Base-by-base conservation (phyloP, 2,329 filamentous ascomycete species). In the Fusarium setosum region DNA sequence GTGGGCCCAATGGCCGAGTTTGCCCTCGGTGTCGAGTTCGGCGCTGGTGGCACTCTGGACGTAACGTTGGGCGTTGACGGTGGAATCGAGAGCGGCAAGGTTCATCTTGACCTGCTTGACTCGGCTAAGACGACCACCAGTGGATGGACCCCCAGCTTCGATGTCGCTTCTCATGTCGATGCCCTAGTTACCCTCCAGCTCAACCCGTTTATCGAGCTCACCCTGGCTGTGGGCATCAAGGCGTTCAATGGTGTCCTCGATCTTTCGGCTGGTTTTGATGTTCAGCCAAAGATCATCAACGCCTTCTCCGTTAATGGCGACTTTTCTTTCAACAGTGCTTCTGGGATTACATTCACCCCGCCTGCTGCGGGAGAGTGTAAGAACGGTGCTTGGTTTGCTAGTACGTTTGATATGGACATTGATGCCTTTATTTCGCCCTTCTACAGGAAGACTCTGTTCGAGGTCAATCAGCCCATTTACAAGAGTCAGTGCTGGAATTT, bases 1-100 rank as follows among this genome's bases (percentile, higher is more conserved):
- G 48, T 51, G 10, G 48, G 48, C n/a, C 48, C 48, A 5, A 40
- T 24, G 11, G 48, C 48, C 24, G 32, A 26, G 35, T 51, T 51
- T 37, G 15, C 18, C 20, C 18, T 51, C 5, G 48, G 48, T 20
- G 17, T 51, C 23, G 48, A 51, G 35, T 51, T 51, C 23, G 48
- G 32, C 21, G 48, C 35, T 5, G 13, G 18, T 7, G 48, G 48
- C 32, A 18, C 32, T 18, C 20, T 51, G 9, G 17, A 38, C 20
- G 48, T 17, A 10, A 26, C 32, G 3, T 26, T 51, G 23, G 48
- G n/a, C 23, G 32, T 40, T 6, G 15, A 17, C 11, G 24, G 48
- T 40, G 48, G 17, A 17, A 51, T 51, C 35, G 20, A 34, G 15
- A 40, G 17, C 32, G 35, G 48, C 20, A 17, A 38, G 12, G 34